Conservation (phyloP, 352 stramenopile species). For the Thraustochytrium sp. region DNA sequence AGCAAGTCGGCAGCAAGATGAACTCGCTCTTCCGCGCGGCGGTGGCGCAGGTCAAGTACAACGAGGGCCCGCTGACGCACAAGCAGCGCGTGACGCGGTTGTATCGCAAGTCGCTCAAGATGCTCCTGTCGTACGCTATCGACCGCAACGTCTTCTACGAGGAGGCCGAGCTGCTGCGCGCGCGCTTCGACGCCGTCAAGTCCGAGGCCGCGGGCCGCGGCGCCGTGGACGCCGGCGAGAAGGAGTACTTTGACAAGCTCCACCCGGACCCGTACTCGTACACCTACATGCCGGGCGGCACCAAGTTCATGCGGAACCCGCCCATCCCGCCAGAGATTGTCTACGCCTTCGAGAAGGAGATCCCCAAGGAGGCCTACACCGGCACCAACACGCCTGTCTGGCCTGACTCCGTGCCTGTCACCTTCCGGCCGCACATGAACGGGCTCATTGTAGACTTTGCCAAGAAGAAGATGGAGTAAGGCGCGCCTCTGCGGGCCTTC, state of each 20-base stretch:
- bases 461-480: constrained; percentile 40
- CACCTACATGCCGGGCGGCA: constrained; percentile 95
- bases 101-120: constrained; percentile 90
- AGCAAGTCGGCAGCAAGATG: too few relatives aligned
- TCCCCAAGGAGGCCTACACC: constrained; percentile 64
- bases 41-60: neutral
- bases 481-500: neutral
- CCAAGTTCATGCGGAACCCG: constrained; percentile 97
- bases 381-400: constrained; percentile 63
- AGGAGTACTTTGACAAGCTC: constrained; percentile 83
- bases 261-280: constrained; percentile 94
- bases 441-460: constrained; percentile 34
- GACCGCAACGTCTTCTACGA: constrained; percentile 91
- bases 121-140: constrained; percentile 84
- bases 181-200: constrained; percentile 79
- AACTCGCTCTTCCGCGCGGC: neutral
- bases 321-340: constrained; percentile 85
- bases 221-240: constrained; percentile 73
- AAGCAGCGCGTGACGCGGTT: constrained; percentile 79
- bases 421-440: constrained; percentile 34
- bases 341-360: constrained; percentile 66
- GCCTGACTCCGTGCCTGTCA: constrained; percentile 33
- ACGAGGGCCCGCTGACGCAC: constrained; percentile 60
- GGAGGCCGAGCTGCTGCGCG: constrained; percentile 65
- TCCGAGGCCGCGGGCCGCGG: neutral